Evolutionary conservation across 2,329 filamentous ascomycete species (phyloP).

Genomic region (Mariannaea elegans): DNA sequence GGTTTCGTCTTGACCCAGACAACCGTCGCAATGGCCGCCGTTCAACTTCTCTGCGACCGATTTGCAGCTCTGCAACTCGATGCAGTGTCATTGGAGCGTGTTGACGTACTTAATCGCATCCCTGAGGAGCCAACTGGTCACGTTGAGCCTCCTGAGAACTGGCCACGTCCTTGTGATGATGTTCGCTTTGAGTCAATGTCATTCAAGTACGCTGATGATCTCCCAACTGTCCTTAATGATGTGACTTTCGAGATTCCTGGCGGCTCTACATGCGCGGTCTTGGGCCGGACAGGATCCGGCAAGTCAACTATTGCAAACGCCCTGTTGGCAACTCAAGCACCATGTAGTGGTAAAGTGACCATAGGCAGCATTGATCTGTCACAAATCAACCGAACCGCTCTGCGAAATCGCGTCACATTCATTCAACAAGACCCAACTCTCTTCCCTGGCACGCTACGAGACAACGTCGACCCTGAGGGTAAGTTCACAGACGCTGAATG

Average conservation of each 20-base stretch:
- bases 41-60: slow-evolving; percentile 71
- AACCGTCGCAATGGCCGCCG: slow-evolving; percentile 46
- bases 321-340: slow-evolving; percentile 64
- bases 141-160: slow-evolving; percentile 75
- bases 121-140: slow-evolving; percentile 77
- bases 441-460: slow-evolving; percentile 65
- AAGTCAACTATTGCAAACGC: slow-evolving; percentile 80
- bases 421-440: slow-evolving; percentile 72
- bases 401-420: slow-evolving; percentile 67
- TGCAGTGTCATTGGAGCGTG: slow-evolving; percentile 88
- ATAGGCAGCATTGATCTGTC: slow-evolving; percentile 65
- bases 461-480: slow-evolving; percentile 74
- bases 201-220: slow-evolving; percentile 79
- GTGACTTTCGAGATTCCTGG: slow-evolving; percentile 78
- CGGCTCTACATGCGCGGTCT: slow-evolving; percentile 70
- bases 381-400: slow-evolving; percentile 61
- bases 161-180: slow-evolving; percentile 77
- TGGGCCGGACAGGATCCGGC: slow-evolving; percentile 85
- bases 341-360: slow-evolving; percentile 58
- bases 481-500: slow-evolving; percentile 64
- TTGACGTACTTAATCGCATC: slow-evolving; percentile 82
- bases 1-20: slow-evolving; percentile 79
- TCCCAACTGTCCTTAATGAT: slow-evolving; percentile 75
- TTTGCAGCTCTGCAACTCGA: slow-evolving; percentile 92
- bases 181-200: slow-evolving; percentile 81